phyloP scores from a whole-genome alignment of 306 rosid genomes.

The Cicer chorassanicum region DNA sequence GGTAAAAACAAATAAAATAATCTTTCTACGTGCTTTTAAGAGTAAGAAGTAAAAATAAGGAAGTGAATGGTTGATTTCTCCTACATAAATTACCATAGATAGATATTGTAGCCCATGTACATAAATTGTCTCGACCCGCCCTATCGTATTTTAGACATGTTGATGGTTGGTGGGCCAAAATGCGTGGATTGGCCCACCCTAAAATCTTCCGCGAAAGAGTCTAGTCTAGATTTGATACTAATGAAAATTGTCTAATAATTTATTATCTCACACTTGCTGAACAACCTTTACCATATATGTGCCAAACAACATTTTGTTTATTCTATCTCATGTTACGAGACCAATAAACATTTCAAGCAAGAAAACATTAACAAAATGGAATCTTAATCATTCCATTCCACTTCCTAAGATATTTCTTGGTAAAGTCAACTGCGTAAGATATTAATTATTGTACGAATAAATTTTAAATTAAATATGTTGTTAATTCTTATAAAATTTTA shows the following conservation, averaged over 20 bases:
- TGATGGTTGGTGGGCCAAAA: too few species aligned
- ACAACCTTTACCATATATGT: slow-evolving; percentile 22
- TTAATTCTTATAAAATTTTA: too few species aligned
- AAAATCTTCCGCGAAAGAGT: neutral
- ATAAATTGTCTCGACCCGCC: too few species aligned
- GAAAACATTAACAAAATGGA: slow-evolving; percentile 11
- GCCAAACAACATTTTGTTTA: slow-evolving; percentile 16
- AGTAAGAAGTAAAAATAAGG: too few species aligned
- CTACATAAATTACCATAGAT: too few species aligned
- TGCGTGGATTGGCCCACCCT: too few species aligned
- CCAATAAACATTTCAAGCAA: neutral
- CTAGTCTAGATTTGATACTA: neutral
- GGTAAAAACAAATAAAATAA: too few species aligned
- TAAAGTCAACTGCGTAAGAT: neutral
- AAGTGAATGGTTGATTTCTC: too few species aligned
- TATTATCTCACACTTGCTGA: neutral
- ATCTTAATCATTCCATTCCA: slow-evolving; percentile 25
- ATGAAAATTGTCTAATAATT: neutral
- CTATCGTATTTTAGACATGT: too few species aligned
- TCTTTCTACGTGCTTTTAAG: too few species aligned
- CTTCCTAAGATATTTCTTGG: slow-evolving; percentile 25
- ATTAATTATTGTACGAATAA: neutral
- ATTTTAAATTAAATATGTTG: too few species aligned
- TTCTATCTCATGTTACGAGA: slow-evolving; percentile 6
- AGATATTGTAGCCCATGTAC: too few species aligned